phyloP scores from a whole-genome alignment of 2,329 filamentous ascomycete species.

The Neofusicoccum ribis region DNA sequence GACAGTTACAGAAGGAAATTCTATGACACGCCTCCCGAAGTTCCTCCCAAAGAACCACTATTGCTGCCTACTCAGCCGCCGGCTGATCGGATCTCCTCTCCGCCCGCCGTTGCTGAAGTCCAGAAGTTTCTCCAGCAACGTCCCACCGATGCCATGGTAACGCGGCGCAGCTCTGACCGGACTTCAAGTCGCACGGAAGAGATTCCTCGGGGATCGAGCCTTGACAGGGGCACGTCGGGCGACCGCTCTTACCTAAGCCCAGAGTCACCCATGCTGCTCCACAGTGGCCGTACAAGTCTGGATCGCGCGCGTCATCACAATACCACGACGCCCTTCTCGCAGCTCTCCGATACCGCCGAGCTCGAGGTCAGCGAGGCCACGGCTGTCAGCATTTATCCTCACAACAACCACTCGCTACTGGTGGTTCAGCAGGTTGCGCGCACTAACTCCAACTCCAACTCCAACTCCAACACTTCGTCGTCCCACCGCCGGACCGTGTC shows the following conservation, averaged over 20 bases:
- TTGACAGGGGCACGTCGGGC: slow-evolving; percentile 26
- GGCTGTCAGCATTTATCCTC: slow-evolving; percentile 61
- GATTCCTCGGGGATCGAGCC: slow-evolving; percentile 8
- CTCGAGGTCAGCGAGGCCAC: slow-evolving; percentile 63
- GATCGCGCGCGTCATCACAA: slow-evolving; percentile 48
- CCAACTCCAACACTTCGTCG: neutral
- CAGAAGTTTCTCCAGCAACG: neutral
- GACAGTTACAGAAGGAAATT: neutral
- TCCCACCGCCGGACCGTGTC: neutral
- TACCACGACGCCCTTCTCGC: slow-evolving; percentile 51
- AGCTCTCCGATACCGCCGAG: slow-evolving; percentile 50
- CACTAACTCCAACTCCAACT: slow-evolving; percentile 26
- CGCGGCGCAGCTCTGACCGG: neutral
- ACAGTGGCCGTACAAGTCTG: slow-evolving; percentile 38
- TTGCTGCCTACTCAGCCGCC: neutral
- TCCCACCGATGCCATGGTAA: neutral
- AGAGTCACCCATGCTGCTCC: slow-evolving; percentile 29
- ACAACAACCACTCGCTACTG: slow-evolving; percentile 64
- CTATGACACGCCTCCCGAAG: neutral
- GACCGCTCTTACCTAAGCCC: slow-evolving; percentile 27
- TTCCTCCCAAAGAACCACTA: slow-evolving; percentile 7
- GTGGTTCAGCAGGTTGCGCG: slow-evolving; percentile 57
- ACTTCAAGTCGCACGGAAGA: slow-evolving; percentile 14
- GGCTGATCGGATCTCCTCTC: neutral
- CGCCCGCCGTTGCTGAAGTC: slow-evolving; percentile 1